phyloP scores from a whole-genome alignment of 176 grass and related monocot species.

The Luzula sylvatica region DNA sequence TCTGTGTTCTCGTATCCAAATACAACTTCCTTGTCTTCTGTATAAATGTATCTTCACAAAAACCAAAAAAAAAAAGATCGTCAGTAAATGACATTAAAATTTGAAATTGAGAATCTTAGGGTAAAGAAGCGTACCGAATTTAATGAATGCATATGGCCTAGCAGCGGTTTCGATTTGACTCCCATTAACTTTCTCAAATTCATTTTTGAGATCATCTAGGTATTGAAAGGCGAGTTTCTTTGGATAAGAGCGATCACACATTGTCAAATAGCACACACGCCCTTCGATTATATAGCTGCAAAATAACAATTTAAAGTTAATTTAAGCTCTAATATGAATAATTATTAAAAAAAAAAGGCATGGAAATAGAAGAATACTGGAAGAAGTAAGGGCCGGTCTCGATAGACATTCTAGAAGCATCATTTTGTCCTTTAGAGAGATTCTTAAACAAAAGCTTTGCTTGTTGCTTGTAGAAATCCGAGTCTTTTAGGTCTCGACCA shows the following conservation, averaged over 20 bases:
- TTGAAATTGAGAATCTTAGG: neutral
- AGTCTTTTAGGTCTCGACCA: constrained; percentile 68
- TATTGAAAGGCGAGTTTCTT: constrained; percentile 99
- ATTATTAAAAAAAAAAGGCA: neutral
- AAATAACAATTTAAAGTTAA: constrained; percentile 21
- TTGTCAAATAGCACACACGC: constrained; percentile 88
- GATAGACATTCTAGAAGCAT: constrained; percentile 96
- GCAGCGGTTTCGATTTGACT: constrained; percentile 94
- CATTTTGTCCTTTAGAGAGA: constrained; percentile 75
- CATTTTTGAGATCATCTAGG: constrained; percentile 94
- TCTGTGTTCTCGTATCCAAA: constrained; percentile 84
- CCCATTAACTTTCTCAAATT: constrained; percentile 85
- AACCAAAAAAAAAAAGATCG: neutral
- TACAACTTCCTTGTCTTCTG: constrained; percentile 95
- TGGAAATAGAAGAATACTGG: constrained; percentile 66
- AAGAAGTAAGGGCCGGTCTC: constrained; percentile 87
- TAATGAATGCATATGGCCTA: constrained; percentile 94
- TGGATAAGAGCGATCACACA: constrained; percentile 92
- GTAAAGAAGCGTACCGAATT: constrained; percentile 51
- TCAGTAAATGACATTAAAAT: constrained; percentile 8
- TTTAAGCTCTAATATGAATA: neutral
- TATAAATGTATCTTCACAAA: constrained; percentile 77
- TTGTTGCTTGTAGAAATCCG: constrained; percentile 96
- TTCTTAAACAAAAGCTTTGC: constrained; percentile 97
- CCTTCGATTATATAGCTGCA: constrained; percentile 90